Evolutionary conservation across 495 filamentous ascomycete species (phyloP).

Genomic region (Podospora anserina): DNA sequence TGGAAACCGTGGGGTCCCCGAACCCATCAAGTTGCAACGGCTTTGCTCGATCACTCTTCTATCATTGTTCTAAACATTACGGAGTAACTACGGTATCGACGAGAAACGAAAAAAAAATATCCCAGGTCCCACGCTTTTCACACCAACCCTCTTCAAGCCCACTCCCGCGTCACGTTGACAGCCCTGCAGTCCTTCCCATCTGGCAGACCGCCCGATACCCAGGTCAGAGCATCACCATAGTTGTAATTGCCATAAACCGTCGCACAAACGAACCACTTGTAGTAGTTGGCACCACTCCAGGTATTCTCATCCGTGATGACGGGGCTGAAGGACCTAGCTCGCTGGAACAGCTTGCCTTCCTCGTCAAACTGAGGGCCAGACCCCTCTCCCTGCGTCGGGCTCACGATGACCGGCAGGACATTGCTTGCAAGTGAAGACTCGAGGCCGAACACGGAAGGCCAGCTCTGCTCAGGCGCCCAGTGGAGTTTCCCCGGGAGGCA

Average conservation of each 20-base stretch:
- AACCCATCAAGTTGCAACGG: no score
- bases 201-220: neutral
- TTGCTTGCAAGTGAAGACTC: neutral
- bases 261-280: neutral
- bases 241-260: neutral
- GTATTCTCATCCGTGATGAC: neutral
- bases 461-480: neutral
- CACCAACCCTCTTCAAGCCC: neutral
- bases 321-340: neutral
- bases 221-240: neutral
- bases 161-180: conserved; percentile 6
- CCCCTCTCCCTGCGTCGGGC: neutral
- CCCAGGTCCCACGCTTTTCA: no score
- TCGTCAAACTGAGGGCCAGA: neutral
- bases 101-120: neutral
- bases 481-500: neutral
- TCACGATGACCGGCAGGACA: neutral
- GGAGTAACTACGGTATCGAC: neutral
- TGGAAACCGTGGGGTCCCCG: neutral
- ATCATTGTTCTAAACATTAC: no score
- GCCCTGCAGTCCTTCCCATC: neutral
- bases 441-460: neutral
- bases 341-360: neutral
- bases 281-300: neutral
- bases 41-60: neutral